These are phyloP conservation scores for Uronychia setigera DNA, from an alignment of 73 alveolate genomes.

Conservation along the genomic window DNA sequence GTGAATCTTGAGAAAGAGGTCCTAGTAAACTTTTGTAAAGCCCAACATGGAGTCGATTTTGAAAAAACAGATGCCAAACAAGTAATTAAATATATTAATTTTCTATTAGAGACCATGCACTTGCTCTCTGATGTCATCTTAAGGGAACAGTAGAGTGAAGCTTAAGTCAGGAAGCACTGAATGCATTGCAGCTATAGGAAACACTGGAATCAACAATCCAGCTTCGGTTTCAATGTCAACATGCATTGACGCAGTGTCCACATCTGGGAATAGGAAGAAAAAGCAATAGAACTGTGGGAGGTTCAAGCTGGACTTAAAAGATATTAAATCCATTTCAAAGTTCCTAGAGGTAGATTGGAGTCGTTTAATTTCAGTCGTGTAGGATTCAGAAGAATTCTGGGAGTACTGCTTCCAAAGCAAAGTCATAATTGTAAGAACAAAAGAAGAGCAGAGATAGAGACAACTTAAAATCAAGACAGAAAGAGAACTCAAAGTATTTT, in stretches of 20 bases:
- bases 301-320: neutral
- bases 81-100: neutral
- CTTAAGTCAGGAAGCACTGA: neutral
- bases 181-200: too few relatives aligned
- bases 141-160: neutral
- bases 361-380: neutral
- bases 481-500: neutral
- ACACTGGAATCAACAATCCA: too few relatives aligned
- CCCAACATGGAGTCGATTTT: neutral
- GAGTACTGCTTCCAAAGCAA: neutral
- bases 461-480: neutral
- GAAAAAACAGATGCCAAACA: neutral
- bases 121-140: neutral
- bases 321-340: neutral
- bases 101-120: neutral
- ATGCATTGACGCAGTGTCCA: neutral
- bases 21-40: neutral
- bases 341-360: neutral
- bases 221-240: neutral
- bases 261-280: neutral
- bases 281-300: neutral
- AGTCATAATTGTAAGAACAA: neutral
- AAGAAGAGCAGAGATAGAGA: neutral
- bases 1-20: too few relatives aligned
- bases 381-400: neutral